Percentiles rank a stretch among this genome's conserved stretches.
Evolutionary conservation across 192 early-diverging fungal genomes (phyloP).

Genomic region (Umbelopsis vinacea): DNA sequence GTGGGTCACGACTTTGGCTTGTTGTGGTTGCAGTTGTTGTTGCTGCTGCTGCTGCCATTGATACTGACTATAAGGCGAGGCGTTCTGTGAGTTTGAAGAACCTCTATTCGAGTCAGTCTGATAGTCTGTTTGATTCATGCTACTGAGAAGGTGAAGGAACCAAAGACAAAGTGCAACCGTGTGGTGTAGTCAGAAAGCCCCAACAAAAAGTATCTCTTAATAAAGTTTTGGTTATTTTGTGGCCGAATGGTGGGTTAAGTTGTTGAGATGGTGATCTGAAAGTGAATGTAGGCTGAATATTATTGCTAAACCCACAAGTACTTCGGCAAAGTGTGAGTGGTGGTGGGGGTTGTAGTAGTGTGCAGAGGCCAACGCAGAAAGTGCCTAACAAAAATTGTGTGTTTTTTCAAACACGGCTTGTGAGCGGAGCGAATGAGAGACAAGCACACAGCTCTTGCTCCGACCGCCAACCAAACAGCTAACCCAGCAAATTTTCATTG

Average conservation of each 20-base stretch:
- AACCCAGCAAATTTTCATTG: background rate
- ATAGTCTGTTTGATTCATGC: conserved; percentile 16
- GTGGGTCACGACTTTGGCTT: conserved; percentile 9
- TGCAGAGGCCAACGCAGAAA: background rate
- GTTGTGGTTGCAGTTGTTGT: conserved; percentile 3
- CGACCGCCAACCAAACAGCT: conserved; percentile 5
- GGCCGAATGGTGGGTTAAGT: conserved; percentile 4
- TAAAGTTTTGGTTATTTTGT: conserved; percentile 11
- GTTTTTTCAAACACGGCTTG: conserved; percentile 20
- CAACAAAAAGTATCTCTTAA: conserved; percentile 18
- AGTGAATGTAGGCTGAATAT: conserved; percentile 9
- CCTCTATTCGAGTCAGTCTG: background rate
- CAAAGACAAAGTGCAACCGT: conserved; percentile 2
- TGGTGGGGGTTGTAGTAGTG: background rate
- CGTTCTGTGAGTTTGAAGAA: background rate
- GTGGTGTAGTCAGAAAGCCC: background rate
- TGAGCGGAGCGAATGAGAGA: conserved; percentile 23
- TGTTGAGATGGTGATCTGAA: background rate
- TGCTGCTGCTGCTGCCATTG: conserved; percentile 11
- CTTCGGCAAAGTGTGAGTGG: background rate
- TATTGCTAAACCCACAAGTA: background rate
- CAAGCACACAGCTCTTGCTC: conserved; percentile 14
- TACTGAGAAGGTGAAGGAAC: background rate
- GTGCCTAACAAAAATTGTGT: conserved; percentile 10
- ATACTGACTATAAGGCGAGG: background rate